These are phyloP conservation scores for Knoxdaviesia capensis DNA, from an alignment of 2,329 filamentous ascomycete genomes.

Conservation along the genomic window DNA sequence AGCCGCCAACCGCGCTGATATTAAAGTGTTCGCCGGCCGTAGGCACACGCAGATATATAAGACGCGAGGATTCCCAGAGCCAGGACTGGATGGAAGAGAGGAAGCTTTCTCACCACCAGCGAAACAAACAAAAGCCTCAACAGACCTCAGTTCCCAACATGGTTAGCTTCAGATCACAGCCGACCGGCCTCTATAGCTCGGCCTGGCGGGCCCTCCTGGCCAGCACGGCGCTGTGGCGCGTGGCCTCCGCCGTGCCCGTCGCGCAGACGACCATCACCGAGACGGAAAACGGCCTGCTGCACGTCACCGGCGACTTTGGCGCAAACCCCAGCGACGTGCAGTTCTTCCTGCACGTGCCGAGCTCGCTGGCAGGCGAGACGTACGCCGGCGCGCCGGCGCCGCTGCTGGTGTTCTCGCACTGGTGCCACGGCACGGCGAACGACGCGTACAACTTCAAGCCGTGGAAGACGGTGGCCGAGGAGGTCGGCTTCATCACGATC, in stretches of 20 bases:
- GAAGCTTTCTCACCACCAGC: no score
- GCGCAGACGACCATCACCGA: not conserved
- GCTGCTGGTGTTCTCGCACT: slow-evolving; percentile 34
- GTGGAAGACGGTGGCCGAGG: slow-evolving; percentile 30
- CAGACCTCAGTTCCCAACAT: no score
- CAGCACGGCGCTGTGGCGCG: no score
- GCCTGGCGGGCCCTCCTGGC: no score
- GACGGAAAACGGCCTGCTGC: not conserved
- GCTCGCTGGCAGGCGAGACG: slow-evolving; percentile 7
- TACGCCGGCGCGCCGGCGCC: slow-evolving; percentile 21
- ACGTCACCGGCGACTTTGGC: slow-evolving; percentile 10
- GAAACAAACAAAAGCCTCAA: no score
- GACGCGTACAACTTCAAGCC: slow-evolving; percentile 27
- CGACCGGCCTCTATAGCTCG: no score
- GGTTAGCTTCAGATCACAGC: no score
- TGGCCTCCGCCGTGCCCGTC: not conserved
- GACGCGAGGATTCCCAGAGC: no score
- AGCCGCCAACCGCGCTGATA: no score
- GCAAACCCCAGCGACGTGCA: slow-evolving; percentile 28
- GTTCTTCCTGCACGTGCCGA: slow-evolving; percentile 30
- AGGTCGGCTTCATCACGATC: slow-evolving; percentile 30
- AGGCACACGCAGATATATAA: no score
- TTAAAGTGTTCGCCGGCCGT: no score
- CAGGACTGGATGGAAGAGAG: no score
- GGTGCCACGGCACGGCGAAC: slow-evolving; percentile 32